phyloP scores from a whole-genome alignment of 768 basidiomycete genomes.

The Lactarius akahatsu region DNA sequence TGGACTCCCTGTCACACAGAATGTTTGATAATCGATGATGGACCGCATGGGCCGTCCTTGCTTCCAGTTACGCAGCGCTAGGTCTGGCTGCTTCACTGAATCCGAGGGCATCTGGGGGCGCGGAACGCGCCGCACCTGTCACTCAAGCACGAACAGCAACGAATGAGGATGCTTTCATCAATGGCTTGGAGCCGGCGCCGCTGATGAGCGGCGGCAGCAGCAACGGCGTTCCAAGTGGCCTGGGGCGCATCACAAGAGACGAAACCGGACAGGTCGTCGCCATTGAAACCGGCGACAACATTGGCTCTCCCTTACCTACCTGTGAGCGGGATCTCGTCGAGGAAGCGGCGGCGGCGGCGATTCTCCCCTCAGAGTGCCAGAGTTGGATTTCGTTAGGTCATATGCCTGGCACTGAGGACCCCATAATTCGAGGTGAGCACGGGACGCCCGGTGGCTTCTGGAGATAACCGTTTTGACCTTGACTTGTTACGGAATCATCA shows the following conservation, averaged over 20 bases:
- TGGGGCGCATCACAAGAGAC: conserved; percentile 26
- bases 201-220: conserved; percentile 4
- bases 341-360: conserved; percentile 10
- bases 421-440: conserved; percentile 26
- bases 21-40: conserved; percentile 23
- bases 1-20: conserved; percentile 16
- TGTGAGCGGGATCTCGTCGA: conserved; percentile 20
- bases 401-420: conserved; percentile 10
- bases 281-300: conserved; percentile 24
- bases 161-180: conserved; percentile 22
- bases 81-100: conserved; percentile 71
- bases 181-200: not conserved
- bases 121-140: conserved; percentile 44
- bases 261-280: conserved; percentile 22
- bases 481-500: conserved; percentile 24
- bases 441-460: conserved; percentile 25
- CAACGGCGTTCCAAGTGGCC: conserved; percentile 7
- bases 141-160: conserved; percentile 25
- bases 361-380: conserved; percentile 12
- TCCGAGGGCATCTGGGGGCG: conserved; percentile 66
- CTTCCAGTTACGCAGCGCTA: conserved; percentile 66
- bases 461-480: conserved; percentile 26
- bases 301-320: not conserved
- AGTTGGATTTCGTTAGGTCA: conserved; percentile 22
- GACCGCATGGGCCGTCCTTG: conserved; percentile 22